A percentile compares a stretch with the other conserved stretches of the same genome.
Conservation (phyloP, 768 basidiomycete species). For the Psilocybe tampanensis region DNA sequence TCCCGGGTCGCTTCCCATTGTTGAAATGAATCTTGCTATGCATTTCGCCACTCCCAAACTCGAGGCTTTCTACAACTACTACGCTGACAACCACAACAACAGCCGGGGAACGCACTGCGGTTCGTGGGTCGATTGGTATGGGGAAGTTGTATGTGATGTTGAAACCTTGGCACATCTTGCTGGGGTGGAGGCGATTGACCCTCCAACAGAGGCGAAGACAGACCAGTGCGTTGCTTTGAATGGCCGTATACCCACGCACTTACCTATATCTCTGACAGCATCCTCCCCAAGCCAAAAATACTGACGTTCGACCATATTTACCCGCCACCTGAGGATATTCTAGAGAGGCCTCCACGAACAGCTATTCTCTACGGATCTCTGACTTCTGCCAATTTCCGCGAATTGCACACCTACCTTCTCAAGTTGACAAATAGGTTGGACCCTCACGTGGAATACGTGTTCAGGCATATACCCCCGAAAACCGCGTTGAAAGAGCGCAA, state of each 20-base stretch:
- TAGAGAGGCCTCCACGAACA: conserved; percentile 54
- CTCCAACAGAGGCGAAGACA: conserved; percentile 25
- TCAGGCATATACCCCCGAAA: conserved; percentile 64
- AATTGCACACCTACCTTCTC: conserved; percentile 68
- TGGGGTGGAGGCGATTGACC: conserved; percentile 50
- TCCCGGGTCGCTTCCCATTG: conserved; percentile 51
- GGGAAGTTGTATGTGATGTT: conserved; percentile 68
- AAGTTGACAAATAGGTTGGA: conserved; percentile 44
- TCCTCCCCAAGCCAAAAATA: conserved; percentile 46
- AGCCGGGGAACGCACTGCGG: conserved; percentile 46
- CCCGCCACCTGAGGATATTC: conserved; percentile 46
- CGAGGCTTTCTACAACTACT: conserved; percentile 82
- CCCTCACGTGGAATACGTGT: conserved; percentile 68
- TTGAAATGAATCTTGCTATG: conserved; percentile 75
- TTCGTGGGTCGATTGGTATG: conserved; percentile 88
- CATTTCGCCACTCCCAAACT: conserved; percentile 81
- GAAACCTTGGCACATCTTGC: conserved; percentile 58
- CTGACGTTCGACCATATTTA: conserved; percentile 82
- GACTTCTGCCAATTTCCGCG: conserved; percentile 64
- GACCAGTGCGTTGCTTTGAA: conserved; percentile 27
- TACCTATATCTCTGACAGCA: conserved; percentile 12
- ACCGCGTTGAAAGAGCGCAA: conserved; percentile 29
- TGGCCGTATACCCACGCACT: neutral
- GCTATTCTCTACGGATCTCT: conserved; percentile 82
- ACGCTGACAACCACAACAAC: conserved; percentile 39